These are phyloP conservation scores for Lecanicillium sp. DNA, from an alignment of 2,329 filamentous ascomycete genomes.

Conservation along the genomic window DNA sequence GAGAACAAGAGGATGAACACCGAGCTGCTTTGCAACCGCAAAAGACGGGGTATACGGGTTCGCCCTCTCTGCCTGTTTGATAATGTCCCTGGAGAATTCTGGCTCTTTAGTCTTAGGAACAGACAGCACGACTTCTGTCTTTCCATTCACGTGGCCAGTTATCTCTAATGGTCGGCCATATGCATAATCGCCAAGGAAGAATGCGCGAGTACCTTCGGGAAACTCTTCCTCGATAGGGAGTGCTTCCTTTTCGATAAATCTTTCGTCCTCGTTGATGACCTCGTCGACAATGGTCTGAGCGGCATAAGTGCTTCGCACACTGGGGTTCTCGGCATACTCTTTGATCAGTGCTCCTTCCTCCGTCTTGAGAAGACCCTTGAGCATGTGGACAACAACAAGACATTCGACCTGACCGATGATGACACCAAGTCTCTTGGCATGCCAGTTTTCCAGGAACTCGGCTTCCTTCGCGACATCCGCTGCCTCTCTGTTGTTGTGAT, in stretches of 20 bases:
- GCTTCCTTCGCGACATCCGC: constrained; percentile 80
- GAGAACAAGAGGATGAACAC: constrained; percentile 76
- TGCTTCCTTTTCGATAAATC: constrained; percentile 86
- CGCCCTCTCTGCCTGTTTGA: constrained; percentile 57
- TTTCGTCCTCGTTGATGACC: constrained; percentile 82
- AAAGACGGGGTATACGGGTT: constrained; percentile 81
- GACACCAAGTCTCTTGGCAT: constrained; percentile 86
- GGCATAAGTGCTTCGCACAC: constrained; percentile 84
- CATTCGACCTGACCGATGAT: constrained; percentile 82
- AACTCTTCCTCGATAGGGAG: constrained; percentile 88
- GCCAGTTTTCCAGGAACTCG: constrained; percentile 72
- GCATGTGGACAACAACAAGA: constrained; percentile 84
- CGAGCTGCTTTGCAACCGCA: constrained; percentile 74
- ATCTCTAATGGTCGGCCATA: constrained; percentile 89
- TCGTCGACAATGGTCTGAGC: constrained; percentile 83
- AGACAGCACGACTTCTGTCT: constrained; percentile 72
- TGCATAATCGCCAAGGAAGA: constrained; percentile 89
- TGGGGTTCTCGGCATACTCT: constrained; percentile 80
- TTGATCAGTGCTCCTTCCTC: constrained; percentile 88
- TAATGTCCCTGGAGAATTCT: constrained; percentile 73
- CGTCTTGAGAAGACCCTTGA: constrained; percentile 83
- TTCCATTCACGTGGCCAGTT: constrained; percentile 62
- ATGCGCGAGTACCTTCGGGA: constrained; percentile 70
- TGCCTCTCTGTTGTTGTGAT: constrained; percentile 69
- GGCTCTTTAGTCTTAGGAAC: constrained; percentile 63